Percentiles rank a stretch among this genome's conserved stretches.
Evolutionary conservation across 768 basidiomycete species (phyloP).

Genomic region (Psilocybe tampanensis): DNA sequence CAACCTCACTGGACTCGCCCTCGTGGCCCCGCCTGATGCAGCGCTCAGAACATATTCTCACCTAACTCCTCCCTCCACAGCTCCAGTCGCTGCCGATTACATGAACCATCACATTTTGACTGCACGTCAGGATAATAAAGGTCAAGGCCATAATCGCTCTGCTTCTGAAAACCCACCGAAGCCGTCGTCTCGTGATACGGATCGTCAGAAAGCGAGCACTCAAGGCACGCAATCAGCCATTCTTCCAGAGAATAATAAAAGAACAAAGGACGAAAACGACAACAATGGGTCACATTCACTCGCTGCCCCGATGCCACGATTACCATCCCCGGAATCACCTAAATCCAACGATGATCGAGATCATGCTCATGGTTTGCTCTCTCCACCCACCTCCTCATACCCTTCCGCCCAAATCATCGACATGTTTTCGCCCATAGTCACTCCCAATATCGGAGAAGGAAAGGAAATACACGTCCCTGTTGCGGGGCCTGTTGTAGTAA

Average conservation of each 20-base stretch:
- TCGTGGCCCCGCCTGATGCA: constrained; percentile 76
- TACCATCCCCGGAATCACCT: constrained; percentile 22
- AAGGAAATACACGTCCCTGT: constrained; percentile 64
- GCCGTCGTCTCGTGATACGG: constrained; percentile 36
- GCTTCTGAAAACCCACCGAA: constrained; percentile 45
- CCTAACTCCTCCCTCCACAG: constrained; percentile 52
- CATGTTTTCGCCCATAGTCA: constrained; percentile 42
- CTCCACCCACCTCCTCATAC: constrained; percentile 15
- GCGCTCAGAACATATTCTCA: constrained; percentile 53
- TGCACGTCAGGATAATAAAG: constrained; percentile 18
- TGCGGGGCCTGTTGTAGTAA: constrained; percentile 62
- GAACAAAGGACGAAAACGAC: constrained; percentile 22
- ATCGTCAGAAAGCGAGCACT: constrained; percentile 47
- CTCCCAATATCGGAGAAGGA: constrained; percentile 63
- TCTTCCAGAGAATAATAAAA: constrained; percentile 15
- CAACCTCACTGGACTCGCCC: constrained; percentile 53
- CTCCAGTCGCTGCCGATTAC: constrained; percentile 37
- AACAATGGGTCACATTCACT: constrained; percentile 28
- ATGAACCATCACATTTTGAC: constrained; percentile 22
- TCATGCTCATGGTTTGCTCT: constrained; percentile 12
- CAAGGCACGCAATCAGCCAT: constrained; percentile 19
- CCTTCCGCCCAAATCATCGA: constrained; percentile 23
- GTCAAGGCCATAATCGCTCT: constrained; percentile 46
- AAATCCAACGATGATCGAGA: constrained; percentile 5
- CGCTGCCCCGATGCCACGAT: constrained; percentile 31